Percentiles rank a stretch among this genome's conserved stretches.
Evolutionary conservation across 2,329 filamentous ascomycete genomes (phyloP).

Genomic region (Calonectria fujianensis): DNA sequence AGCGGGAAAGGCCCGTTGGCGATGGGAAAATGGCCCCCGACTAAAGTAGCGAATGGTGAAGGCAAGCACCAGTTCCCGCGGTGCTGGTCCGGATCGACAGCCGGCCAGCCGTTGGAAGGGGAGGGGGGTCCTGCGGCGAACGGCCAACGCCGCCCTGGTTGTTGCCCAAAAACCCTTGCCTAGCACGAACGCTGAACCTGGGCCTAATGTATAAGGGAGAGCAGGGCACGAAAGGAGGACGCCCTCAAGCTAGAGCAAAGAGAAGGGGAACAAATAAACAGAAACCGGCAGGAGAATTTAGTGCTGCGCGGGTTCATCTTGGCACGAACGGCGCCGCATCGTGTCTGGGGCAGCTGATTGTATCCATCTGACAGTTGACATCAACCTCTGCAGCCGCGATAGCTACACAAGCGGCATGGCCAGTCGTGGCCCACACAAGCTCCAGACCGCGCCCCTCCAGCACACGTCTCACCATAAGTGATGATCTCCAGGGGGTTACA

Average conservation of each 20-base stretch:
- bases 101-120: conserved; percentile 34
- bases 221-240: neutral
- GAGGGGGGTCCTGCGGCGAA: conserved; percentile 18
- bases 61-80: conserved; percentile 17
- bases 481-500: conserved; percentile 2
- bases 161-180: conserved; percentile 8
- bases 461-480: neutral
- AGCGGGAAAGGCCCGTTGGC: neutral
- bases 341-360: neutral
- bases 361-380: neutral
- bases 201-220: neutral
- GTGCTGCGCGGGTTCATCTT: neutral
- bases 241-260: neutral
- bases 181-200: conserved; percentile 17
- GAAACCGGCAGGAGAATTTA: neutral
- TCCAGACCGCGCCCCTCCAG: neutral
- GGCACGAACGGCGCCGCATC: neutral
- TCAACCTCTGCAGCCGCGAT: neutral
- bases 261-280: neutral
- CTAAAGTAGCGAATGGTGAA: neutral
- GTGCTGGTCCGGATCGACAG: conserved; percentile 33
- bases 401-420: neutral
- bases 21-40: conserved; percentile 1
- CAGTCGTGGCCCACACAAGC: neutral
- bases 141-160: conserved; percentile 15